Conservation (phyloP, 2,329 filamentous ascomycete genomes). For the Sclerotinia nivalis region DNA sequence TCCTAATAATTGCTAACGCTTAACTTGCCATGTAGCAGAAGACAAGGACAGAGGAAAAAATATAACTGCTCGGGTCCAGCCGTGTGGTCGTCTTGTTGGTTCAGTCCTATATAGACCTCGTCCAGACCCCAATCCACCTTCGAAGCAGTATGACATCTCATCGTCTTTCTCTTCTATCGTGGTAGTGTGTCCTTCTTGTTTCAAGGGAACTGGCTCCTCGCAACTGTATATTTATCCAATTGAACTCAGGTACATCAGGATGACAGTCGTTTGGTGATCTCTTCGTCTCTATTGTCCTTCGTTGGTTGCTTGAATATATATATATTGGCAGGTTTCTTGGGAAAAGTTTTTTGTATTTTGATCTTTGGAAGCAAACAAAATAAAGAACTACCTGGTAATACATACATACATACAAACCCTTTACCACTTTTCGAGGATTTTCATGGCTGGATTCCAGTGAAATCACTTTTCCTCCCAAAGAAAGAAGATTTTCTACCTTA, state of each 20-base stretch:
- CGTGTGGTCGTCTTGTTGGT: conserved; percentile 29
- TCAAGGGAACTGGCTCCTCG: conserved; percentile 29
- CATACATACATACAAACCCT: conserved; percentile 8
- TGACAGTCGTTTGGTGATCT: conserved; percentile 36
- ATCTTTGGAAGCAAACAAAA: conserved; percentile 20
- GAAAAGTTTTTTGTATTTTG: conserved; percentile 21
- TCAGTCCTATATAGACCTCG: conserved; percentile 35
- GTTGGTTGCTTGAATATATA: conserved; percentile 27
- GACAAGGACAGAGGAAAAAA: conserved; percentile 26
- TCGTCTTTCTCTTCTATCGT: conserved; percentile 27
- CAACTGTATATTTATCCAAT: conserved; percentile 37
- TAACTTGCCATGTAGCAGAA: conserved; percentile 27
- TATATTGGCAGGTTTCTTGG: conserved; percentile 19
- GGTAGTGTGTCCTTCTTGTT: conserved; percentile 27
- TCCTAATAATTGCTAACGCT: conserved; percentile 32
- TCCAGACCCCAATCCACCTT: conserved; percentile 31
- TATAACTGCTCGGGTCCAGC: conserved; percentile 38
- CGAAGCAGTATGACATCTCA: conserved; percentile 35
- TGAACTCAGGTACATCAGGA: conserved; percentile 30
- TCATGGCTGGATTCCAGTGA: conserved; percentile 40
- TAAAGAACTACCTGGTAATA: conserved; percentile 10
- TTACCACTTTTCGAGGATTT: conserved; percentile 26
- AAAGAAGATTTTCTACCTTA: conserved; percentile 9
- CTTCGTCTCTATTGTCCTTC: conserved; percentile 33
- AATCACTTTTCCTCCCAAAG: conserved; percentile 23